Evolutionary conservation across 1,139 yeast species (phyloP).

Genomic region (Hemisphaericaspora xylofermentans): DNA sequence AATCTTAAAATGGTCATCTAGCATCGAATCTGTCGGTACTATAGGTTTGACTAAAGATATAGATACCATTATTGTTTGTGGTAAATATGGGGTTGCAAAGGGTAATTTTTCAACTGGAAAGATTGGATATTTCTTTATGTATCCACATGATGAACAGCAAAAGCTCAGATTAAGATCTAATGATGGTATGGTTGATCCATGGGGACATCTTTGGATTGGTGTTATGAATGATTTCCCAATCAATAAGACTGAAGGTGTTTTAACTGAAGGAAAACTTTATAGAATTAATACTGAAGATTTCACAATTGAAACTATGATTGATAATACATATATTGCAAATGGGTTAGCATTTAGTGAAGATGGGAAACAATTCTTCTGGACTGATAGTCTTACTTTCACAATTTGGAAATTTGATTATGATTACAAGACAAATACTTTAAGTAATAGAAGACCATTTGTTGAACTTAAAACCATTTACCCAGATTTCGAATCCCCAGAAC

Average conservation of each 20-base stretch:
- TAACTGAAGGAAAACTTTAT: constrained; percentile 45
- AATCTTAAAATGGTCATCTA: constrained; percentile 35
- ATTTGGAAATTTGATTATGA: constrained; percentile 67
- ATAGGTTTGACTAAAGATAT: constrained; percentile 55
- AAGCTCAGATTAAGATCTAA: constrained; percentile 55
- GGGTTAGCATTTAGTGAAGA: constrained; percentile 73
- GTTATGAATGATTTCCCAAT: constrained; percentile 62
- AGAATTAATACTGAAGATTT: constrained; percentile 37
- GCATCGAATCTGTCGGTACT: constrained; percentile 54
- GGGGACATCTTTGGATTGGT: constrained; percentile 72
- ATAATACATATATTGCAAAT: constrained; percentile 56
- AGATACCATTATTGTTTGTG: constrained; percentile 48
- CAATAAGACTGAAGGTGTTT: constrained; percentile 20
- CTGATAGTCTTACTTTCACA: constrained; percentile 62
- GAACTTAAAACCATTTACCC: constrained; percentile 33
- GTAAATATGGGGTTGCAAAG: constrained; percentile 55
- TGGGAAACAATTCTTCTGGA: constrained; percentile 58
- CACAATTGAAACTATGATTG: constrained; percentile 31
- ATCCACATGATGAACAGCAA: constrained; percentile 34
- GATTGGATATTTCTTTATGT: constrained; percentile 45
- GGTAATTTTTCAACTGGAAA: constrained; percentile 43
- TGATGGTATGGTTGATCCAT: constrained; percentile 70
- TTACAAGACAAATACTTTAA: constrained; percentile 39
- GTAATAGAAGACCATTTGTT: constrained; percentile 45
- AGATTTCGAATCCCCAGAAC: constrained; percentile 47